These are phyloP conservation scores for Aspergillus sclerotioniger DNA, from an alignment of 495 filamentous ascomycete genomes.

Conservation along the genomic window DNA sequence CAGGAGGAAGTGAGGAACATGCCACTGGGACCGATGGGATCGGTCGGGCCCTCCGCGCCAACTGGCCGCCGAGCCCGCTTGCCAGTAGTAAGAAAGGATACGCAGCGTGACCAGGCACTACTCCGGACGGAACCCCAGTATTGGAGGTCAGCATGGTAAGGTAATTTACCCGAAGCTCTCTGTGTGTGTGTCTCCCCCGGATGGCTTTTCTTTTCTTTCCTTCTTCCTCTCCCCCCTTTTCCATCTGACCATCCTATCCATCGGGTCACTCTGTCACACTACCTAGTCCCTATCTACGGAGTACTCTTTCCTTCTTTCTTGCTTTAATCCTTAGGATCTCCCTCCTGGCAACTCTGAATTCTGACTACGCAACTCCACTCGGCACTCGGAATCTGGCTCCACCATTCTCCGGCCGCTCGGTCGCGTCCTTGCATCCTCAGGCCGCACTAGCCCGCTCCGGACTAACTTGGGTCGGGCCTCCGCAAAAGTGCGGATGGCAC, in stretches of 20 bases:
- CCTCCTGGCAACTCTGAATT: slow-evolving; percentile 7
- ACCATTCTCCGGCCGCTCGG: slow-evolving; percentile 23
- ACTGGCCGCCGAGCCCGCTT: slow-evolving; percentile 5
- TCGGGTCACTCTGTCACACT: too few relatives aligned
- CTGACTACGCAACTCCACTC: slow-evolving; percentile 17
- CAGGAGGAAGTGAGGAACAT: neutral
- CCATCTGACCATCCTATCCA: slow-evolving; percentile 12
- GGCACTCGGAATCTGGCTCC: slow-evolving; percentile 27
- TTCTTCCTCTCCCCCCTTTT: slow-evolving; percentile 21
- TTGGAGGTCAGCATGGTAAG: neutral
- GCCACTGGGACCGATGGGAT: neutral
- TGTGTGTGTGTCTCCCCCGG: neutral
- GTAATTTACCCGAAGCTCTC: slow-evolving; percentile 9
- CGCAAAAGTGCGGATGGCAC: slow-evolving; percentile 24
- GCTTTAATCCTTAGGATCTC: too few relatives aligned
- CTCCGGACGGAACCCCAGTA: neutral
- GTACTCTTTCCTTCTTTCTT: slow-evolving; percentile 13
- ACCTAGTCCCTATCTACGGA: too few relatives aligned
- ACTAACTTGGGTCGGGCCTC: slow-evolving; percentile 25
- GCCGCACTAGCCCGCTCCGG: slow-evolving; percentile 21
- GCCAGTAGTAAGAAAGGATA: slow-evolving; percentile 3
- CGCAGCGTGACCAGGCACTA: neutral
- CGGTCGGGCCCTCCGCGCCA: slow-evolving; percentile 1
- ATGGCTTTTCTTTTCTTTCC: slow-evolving; percentile 21
- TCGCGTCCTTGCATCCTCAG: slow-evolving; percentile 16